phyloP scores from a whole-genome alignment of 78 protist species.

The Monocercomonoides exilis region DNA sequence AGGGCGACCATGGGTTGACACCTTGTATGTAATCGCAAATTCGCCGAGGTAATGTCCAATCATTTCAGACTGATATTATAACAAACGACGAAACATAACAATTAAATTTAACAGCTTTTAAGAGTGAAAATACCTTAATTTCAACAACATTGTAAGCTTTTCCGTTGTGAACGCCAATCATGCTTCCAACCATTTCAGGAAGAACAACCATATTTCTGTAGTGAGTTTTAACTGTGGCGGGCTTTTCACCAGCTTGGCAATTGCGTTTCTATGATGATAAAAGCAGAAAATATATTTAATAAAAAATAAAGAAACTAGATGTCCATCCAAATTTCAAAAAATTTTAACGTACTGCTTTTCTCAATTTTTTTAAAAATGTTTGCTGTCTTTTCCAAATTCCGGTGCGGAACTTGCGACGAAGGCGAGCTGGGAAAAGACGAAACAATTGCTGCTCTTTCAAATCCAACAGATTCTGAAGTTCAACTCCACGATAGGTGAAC shows the following conservation, averaged over 20 bases:
- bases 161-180: conserved; percentile 98
- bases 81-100: background rate
- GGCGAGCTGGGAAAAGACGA: conserved; percentile 74
- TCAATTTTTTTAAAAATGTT: conserved; percentile 64
- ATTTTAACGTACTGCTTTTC: background rate
- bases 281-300: no score
- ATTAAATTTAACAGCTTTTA: background rate
- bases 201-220: conserved; percentile 94
- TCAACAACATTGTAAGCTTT: conserved; percentile 90
- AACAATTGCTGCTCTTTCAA: conserved; percentile 63
- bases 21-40: conserved; percentile 97
- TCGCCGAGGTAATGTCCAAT: conserved; percentile 97
- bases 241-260: conserved; percentile 84
- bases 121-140: conserved; percentile 63
- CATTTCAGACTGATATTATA: conserved; percentile 85
- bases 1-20: conserved; percentile 96
- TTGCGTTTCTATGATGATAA: conserved; percentile 38
- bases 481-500: conserved; percentile 86
- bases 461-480: conserved; percentile 83
- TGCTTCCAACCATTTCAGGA: conserved; percentile 98
- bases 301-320: background rate
- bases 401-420: conserved; percentile 83
- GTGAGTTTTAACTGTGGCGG: conserved; percentile 93
- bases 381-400: conserved; percentile 74
- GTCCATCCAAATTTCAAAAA: background rate